Base-by-base conservation (phyloP, 129 eudicot genomes). In the Daucus carota region DNA sequence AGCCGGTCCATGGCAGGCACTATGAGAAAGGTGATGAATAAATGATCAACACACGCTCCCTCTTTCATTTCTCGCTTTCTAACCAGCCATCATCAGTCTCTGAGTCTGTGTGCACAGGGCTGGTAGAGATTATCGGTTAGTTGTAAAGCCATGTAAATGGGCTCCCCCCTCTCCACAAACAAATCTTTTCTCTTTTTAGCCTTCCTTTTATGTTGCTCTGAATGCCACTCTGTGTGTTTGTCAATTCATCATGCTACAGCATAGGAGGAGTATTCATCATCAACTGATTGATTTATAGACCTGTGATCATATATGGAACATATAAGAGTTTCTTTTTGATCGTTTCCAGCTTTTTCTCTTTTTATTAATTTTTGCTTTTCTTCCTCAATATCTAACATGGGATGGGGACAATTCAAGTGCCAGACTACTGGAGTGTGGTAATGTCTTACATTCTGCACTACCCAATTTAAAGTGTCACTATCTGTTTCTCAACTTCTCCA, bases 1-100 rank as follows among this genome's bases (percentile, higher is more conserved):
- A 69, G 20, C 16, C 8, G 47, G 73, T 38, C 73, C 73, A 69
- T 69, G 73, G 45, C 73, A 36, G 47, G 73, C 73, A 69, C 73
- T 69, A 69, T 18, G 45, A 69, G 73, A 69, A 69, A 69, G 73
- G 18, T 18, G 40, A 28, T 36, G 26, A 68, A 32, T 34, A 6
- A 15, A 34, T 36, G 3, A 54, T 54, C 28, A 54, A 57, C 10
- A 69, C 45, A 70, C 74, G 74, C 74, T 41, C 74, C 74, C 74
- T 70, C 52, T 20, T 70, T 41, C 29, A 29, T 29, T 3, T n/a
- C 73, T 68, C 45, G 16, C 42, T 68, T 68, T 38, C 46, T 33
- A 36, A 29, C 31, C 36, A 18, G n/a, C 73, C 44, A 68, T 68
- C 46, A 68, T 68, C 73, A 68, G 44, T 34, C 40, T 17, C 42